These are phyloP conservation scores for Exophiala calicioides DNA, from an alignment of 2,329 filamentous ascomycete species.

Conservation along the genomic window DNA sequence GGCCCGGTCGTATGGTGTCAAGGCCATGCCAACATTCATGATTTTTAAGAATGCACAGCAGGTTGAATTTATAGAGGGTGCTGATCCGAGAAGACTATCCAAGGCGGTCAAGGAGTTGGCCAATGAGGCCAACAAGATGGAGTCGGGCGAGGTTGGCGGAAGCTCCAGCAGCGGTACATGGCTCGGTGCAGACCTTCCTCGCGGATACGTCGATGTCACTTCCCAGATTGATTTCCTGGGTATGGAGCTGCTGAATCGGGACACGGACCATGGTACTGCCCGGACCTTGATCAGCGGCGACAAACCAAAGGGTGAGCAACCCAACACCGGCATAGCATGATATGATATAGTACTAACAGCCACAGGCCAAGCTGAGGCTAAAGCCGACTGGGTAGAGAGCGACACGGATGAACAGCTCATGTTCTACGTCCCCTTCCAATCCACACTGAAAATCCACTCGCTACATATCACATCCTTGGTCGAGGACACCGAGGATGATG, in stretches of 20 bases:
- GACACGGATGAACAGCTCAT: constrained; percentile 97
- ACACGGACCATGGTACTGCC: constrained; percentile 72
- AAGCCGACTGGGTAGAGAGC: constrained; percentile 88
- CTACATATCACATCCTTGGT: constrained; percentile 81
- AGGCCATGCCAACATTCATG: constrained; percentile 86
- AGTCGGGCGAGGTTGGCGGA: constrained; percentile 43
- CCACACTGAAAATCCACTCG: constrained; percentile 85
- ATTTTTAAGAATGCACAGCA: constrained; percentile 74
- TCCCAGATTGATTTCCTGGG: constrained; percentile 76
- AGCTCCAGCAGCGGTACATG: constrained; percentile 57
- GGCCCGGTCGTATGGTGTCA: constrained; percentile 70
- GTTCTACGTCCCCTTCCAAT: constrained; percentile 87
- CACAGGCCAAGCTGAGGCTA: constrained; percentile 51
- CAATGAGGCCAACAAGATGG: constrained; percentile 57
- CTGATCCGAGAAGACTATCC: constrained; percentile 70
- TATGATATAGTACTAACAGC: neutral
- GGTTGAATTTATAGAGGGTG: constrained; percentile 70
- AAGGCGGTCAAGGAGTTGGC: constrained; percentile 70
- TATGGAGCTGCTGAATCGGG: constrained; percentile 84
- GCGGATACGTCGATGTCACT: constrained; percentile 81
- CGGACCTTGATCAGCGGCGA: constrained; percentile 69
- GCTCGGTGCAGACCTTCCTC: constrained; percentile 73
- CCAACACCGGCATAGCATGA: constrained; percentile 32
- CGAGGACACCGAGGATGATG: constrained; percentile 57
- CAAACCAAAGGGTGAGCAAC: constrained; percentile 58